These are phyloP conservation scores for Ottelia alismoides DNA, from an alignment of 106 monocot species.

Conservation along the genomic window DNA sequence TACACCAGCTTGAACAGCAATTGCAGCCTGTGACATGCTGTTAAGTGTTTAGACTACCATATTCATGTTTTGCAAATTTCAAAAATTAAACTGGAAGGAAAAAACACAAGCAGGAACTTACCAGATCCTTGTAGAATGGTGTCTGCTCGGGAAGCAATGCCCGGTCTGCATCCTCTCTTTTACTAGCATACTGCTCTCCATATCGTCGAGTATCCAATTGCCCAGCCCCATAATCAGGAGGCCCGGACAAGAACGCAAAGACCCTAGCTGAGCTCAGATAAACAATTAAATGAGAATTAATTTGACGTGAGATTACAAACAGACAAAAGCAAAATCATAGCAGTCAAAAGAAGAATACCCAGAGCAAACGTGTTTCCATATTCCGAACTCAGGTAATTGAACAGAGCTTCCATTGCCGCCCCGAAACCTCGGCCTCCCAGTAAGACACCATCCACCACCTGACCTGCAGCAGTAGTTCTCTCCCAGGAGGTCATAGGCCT, in stretches of 20 bases:
- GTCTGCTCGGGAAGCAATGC: conserved; percentile 98
- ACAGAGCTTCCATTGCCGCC: conserved; percentile 69
- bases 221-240: conserved; percentile 99
- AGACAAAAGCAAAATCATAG: neutral
- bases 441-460: conserved; percentile 66
- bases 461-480: conserved; percentile 58
- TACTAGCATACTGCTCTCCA: conserved; percentile 98
- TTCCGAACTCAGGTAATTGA: conserved; percentile 84
- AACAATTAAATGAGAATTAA: no score
- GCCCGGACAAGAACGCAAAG: conserved; percentile 97
- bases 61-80: neutral
- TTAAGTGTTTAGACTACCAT: conserved; percentile 24
- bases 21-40: conserved; percentile 65
- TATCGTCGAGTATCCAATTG: conserved; percentile 92
- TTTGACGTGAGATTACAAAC: neutral
- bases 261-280: conserved; percentile 64
- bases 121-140: conserved; percentile 95
- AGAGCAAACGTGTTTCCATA: conserved; percentile 93
- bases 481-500: conserved; percentile 92
- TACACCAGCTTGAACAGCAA: conserved; percentile 95
- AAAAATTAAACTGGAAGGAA: neutral
- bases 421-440: conserved; percentile 93
- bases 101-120: conserved; percentile 11
- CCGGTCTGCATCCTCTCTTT: conserved; percentile 88
- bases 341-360: conserved; percentile 30